phyloP scores from a whole-genome alignment of 768 basidiomycete species.

The Amanita inopinata region DNA sequence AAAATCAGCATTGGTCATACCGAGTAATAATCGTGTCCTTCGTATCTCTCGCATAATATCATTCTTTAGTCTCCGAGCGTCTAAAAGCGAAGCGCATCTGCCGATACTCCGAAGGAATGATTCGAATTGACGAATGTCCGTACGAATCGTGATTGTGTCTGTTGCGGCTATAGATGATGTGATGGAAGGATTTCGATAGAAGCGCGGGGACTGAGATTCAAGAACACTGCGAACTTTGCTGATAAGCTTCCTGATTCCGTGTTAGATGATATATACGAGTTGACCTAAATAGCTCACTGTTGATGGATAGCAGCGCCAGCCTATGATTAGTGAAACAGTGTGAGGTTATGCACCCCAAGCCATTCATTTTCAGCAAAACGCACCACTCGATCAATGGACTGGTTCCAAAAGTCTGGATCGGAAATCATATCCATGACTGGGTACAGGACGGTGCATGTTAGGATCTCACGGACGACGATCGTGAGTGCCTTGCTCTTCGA shows the following conservation, averaged over 20 bases:
- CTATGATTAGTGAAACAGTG: constrained; percentile 21
- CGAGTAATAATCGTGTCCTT: constrained; percentile 62
- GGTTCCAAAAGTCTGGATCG: constrained; percentile 98
- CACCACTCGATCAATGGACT: constrained; percentile 84
- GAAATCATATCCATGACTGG: constrained; percentile 88
- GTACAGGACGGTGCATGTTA: constrained; percentile 72
- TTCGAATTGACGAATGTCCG: constrained; percentile 79
- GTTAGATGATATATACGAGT: background rate
- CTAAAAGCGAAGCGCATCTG: constrained; percentile 72
- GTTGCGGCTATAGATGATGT: constrained; percentile 28
- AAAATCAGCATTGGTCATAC: constrained; percentile 31
- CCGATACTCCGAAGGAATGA: constrained; percentile 82
- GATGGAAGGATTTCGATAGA: constrained; percentile 32
- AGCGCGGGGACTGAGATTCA: constrained; percentile 65
- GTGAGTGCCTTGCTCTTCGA: constrained; percentile 57
- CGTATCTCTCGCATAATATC: constrained; percentile 91
- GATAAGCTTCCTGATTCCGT: constrained; percentile 58
- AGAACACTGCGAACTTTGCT: constrained; percentile 80
- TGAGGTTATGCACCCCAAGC: background rate
- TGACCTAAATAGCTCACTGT: constrained; percentile 23
- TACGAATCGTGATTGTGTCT: constrained; percentile 75
- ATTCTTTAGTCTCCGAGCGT: constrained; percentile 84
- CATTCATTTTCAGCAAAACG: constrained; percentile 20
- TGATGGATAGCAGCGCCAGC: constrained; percentile 44
- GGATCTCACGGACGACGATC: constrained; percentile 72